Evolutionary conservation across 768 basidiomycete genomes (phyloP).

Genomic region (Paxillus ammoniavirescens): DNA sequence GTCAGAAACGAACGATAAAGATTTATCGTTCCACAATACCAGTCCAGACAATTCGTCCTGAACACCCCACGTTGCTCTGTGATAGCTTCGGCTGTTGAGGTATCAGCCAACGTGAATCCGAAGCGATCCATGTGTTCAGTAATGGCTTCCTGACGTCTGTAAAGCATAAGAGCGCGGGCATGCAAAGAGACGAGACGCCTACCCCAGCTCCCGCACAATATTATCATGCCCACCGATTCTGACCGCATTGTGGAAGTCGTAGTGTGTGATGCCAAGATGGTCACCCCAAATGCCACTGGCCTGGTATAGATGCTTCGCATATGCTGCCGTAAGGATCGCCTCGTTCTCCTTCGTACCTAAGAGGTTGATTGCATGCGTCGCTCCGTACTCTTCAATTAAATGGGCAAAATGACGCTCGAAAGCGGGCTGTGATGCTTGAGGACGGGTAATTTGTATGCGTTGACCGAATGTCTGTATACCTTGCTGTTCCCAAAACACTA

Average conservation of each 20-base stretch:
- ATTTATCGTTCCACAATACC: conserved; percentile 44
- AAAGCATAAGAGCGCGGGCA: conserved; percentile 6
- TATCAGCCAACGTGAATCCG: conserved; percentile 83
- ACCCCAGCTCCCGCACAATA: conserved; percentile 74
- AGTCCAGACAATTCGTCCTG: conserved; percentile 93
- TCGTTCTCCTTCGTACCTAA: conserved; percentile 94
- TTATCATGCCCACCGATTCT: conserved; percentile 83
- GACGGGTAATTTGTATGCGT: conserved; percentile 91
- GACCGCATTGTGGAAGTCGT: conserved; percentile 91
- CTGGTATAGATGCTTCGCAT: conserved; percentile 74
- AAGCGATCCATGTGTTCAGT: conserved; percentile 69
- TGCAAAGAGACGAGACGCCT: conserved; percentile 7
- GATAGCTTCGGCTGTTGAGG: conserved; percentile 62
- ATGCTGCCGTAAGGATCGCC: conserved; percentile 76
- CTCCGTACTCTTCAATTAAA: conserved; percentile 81
- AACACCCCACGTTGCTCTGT: conserved; percentile 92
- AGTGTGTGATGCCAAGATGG: conserved; percentile 77
- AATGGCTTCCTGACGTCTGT: conserved; percentile 62
- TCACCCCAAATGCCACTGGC: conserved; percentile 63
- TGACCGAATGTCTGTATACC: conserved; percentile 93
- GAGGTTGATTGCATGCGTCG: conserved; percentile 86
- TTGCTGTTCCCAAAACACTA: conserved; percentile 99
- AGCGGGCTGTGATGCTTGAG: conserved; percentile 94
- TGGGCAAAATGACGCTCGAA: conserved; percentile 93
- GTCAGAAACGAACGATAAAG: background rate